phyloP scores from a whole-genome alignment of 2,329 filamentous ascomycete genomes.

The Apiospora aurea region DNA sequence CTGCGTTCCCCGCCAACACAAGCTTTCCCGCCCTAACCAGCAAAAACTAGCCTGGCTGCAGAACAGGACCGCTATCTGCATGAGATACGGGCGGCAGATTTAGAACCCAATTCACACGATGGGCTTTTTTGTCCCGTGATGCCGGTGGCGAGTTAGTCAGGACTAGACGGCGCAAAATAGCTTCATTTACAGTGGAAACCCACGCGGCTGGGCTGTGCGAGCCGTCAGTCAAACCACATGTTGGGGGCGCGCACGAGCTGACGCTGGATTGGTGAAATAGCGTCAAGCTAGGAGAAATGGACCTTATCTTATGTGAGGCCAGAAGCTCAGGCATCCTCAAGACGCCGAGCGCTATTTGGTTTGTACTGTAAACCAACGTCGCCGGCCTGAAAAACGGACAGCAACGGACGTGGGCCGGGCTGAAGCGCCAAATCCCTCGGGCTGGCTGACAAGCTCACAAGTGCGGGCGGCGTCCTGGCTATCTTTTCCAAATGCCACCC shows the following conservation, averaged over 20 bases:
- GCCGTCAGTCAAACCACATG: not conserved
- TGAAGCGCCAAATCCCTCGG: not conserved
- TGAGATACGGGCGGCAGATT: not conserved
- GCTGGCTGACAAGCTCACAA: not conserved
- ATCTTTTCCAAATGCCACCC: not conserved
- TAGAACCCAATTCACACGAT: not conserved
- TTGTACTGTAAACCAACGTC: not conserved
- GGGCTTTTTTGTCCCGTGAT: not conserved
- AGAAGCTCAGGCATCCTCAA: not conserved
- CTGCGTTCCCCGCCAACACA: not conserved
- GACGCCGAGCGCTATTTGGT: not conserved
- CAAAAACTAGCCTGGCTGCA: not conserved
- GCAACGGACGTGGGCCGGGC: slow-evolving; percentile 1
- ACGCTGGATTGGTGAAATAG: not conserved
- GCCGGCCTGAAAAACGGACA: not conserved
- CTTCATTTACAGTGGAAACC: not conserved
- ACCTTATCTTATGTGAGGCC: not conserved
- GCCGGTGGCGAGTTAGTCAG: not conserved
- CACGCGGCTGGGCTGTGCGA: slow-evolving; percentile 5
- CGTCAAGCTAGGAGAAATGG: slow-evolving; percentile 9
- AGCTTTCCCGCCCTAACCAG: not conserved
- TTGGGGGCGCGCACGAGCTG: not conserved
- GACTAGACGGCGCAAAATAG: not conserved
- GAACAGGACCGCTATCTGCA: not conserved
- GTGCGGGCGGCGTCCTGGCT: not conserved